Base-by-base conservation (phyloP, 2,329 filamentous ascomycete genomes). In the Paraphaeosphaeria minitans region DNA sequence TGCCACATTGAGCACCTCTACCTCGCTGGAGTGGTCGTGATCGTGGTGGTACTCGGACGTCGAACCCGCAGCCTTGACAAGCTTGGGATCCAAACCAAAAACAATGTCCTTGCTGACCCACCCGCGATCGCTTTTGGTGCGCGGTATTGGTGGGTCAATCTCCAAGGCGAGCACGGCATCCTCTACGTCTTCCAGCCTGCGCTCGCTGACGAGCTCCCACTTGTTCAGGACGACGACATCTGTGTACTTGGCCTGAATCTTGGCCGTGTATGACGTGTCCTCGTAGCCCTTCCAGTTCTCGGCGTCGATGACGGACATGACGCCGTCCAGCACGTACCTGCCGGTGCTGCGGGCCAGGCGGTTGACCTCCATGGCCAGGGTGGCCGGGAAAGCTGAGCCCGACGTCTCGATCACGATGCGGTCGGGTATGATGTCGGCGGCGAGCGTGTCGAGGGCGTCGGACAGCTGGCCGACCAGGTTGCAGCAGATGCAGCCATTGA, bases 401-500 rank as follows among this genome's bases (percentile, higher is more conserved):
- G 87, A 91, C 2, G 95, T 99, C 83, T 99, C 95, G 75, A 99
- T 88, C 53, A 99, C 87, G 77, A 99, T 95, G 56, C 95, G 86
- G 74, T 97, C 91, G 0, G 93, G 94, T 0, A 64, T 57, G 47
- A 84, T 79, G 39, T 84, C 79, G 27, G 80, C 77, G 52, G 85
- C 85, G 42, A 99, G 87, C 71, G 95, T 88, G 45, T 85, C 80
- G 19, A 99, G 87, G 1, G 94, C 93, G 49, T 90, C 87, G 59
- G 87, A 86, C 8, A 99, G 87, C 77, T 96, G 92, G 16, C 95
- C 95, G 60, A 99, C 94, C 27, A 98, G 89, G 75, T 98, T 98
- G 82, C 95, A 99, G 85, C 95, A 99, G 78, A 99, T 98, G 80
- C 95, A 98, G 66, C 94, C 95, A 76, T 97, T 96, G 55, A 99